These are phyloP conservation scores for Omphalea diandra DNA, from an alignment of 441 rosid genomes.

Conservation along the genomic window DNA sequence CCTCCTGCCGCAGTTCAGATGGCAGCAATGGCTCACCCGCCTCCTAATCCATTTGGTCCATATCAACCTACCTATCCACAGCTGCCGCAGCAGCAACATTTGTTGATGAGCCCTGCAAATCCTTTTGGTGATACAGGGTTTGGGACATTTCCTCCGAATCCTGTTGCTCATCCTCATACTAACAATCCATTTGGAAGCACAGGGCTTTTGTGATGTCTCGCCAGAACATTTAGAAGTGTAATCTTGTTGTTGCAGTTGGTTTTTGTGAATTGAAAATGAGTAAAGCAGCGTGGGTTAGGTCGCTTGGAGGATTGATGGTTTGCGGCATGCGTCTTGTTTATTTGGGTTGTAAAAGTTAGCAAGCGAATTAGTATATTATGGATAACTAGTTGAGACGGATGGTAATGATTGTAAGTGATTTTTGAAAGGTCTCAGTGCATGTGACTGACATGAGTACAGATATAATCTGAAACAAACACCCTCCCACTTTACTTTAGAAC, in stretches of 20 bases:
- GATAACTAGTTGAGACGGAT: constrained; percentile 17
- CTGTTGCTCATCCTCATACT: constrained; percentile 36
- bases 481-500: too few relatives aligned
- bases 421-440: not conserved
- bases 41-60: constrained; percentile 64
- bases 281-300: constrained; percentile 15
- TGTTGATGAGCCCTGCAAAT: constrained; percentile 43
- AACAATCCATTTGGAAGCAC: constrained; percentile 84
- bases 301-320: constrained; percentile 27
- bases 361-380: constrained; percentile 29
- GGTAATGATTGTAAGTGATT: constrained; percentile 15
- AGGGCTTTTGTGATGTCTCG: constrained; percentile 54
- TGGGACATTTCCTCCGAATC: constrained; percentile 54
- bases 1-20: constrained; percentile 53
- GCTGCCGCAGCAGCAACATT: constrained; percentile 47
- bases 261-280: constrained; percentile 20
- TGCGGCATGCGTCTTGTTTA: constrained; percentile 18
- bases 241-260: constrained; percentile 22
- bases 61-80: constrained; percentile 59
- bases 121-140: constrained; percentile 76
- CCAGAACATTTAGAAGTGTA: constrained; percentile 9
- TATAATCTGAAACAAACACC: not conserved
- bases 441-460: not conserved
- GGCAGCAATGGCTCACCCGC: constrained; percentile 49
- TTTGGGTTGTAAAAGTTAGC: constrained; percentile 23